Base-by-base conservation (phyloP, 805 yeast species). In the Dipodascopsis tothii region DNA sequence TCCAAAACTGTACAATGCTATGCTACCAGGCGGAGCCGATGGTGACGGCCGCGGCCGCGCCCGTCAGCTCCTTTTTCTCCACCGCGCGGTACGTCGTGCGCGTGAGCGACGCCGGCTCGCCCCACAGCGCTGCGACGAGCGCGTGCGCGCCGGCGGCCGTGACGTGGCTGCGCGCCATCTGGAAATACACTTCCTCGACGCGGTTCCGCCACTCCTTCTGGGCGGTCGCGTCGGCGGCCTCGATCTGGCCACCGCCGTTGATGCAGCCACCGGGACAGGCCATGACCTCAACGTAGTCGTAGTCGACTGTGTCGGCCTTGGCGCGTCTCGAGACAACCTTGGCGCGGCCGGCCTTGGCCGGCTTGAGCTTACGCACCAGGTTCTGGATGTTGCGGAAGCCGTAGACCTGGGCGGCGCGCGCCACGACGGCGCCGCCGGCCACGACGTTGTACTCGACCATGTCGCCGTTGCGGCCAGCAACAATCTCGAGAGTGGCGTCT, bases 211-310 rank as follows among this genome's bases (percentile, higher is more conserved):
- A 65, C 37, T 58, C 63, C 41, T 56, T 58, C 4, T 35, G 40
- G 3, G 39, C 37, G 16, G 30, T 40, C 5, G 45, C 56, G 17
- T 50, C 61, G n/a, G 65, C 64, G 9, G 62, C 70, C 3, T 75
- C 71, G 17, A 86, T 73, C 56, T 87, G 88, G 0, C 98, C 98
- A 19, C 98, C 97, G 7, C 98, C 98, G 58, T 90, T 92, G 44
- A 88, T 84, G 59, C 97, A 92, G 1, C 98, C 98, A 22, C 85
- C 87, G 4, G 98, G 98, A 62, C 98, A 92, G 0, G 98, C 98
- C 96, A 87, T 90, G 36, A 92, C 82, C 57, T 92, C 98, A 4
- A 90, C 84, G 54, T 82, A 84, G 50, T 85, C 92, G 54, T 84
- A 80, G 33, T 67, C 69, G 3, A 44, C 88, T 0, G 78, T 79